A percentile compares a stretch with the other conserved stretches of the same genome.
Evolutionary conservation across 331 rosid species (phyloP).

Genomic region (Stylosanthes scabra): DNA sequence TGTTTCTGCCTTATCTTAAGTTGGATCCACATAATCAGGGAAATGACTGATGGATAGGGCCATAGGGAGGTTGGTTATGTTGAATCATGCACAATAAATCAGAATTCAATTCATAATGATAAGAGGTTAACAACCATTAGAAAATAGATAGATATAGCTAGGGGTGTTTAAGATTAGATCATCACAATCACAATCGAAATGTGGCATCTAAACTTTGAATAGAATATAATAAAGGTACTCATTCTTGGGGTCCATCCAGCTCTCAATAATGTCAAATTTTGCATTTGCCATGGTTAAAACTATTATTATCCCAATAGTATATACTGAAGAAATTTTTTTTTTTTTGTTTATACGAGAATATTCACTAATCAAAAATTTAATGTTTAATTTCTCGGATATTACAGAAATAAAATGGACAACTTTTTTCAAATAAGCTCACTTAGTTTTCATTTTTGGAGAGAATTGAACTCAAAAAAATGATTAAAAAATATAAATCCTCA

Average conservation of each 20-base stretch:
- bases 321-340: slow-evolving; percentile 47
- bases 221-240: slow-evolving; percentile 25
- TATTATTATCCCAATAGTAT: slow-evolving; percentile 19
- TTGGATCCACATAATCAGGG: slow-evolving; percentile 62
- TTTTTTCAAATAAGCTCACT: no score
- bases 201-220: slow-evolving; percentile 48
- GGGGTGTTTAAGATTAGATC: slow-evolving; percentile 1
- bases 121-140: slow-evolving; percentile 37
- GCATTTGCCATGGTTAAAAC: background rate
- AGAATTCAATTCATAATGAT: slow-evolving; percentile 32
- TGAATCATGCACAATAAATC: slow-evolving; percentile 58
- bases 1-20: slow-evolving; percentile 37
- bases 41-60: slow-evolving; percentile 41
- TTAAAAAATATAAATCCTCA: no score
- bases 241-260: slow-evolving; percentile 1
- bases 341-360: slow-evolving; percentile 8
- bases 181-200: slow-evolving; percentile 3
- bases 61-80: slow-evolving; percentile 32
- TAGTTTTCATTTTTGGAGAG: no score
- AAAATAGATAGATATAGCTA: background rate
- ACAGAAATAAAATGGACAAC: no score
- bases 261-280: slow-evolving; percentile 33
- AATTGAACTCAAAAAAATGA: no score
- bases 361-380: no score
- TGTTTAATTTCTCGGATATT: no score